Evolutionary conservation across 495 filamentous ascomycete species (phyloP).

Genomic region (Penicillium soppii): DNA sequence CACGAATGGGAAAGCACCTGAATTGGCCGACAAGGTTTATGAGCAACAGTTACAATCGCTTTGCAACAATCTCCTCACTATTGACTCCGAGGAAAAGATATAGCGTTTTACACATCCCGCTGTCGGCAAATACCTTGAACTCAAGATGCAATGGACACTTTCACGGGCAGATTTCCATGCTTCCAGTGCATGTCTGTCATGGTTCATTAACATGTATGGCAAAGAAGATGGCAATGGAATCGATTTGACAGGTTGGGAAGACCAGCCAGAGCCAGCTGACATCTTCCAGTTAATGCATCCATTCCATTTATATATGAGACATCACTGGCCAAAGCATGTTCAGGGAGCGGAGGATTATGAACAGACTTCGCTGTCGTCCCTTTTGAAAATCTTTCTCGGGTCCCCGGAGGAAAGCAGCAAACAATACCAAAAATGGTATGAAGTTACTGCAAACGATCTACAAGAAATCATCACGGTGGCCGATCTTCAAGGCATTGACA

Average conservation of each 20-base stretch:
- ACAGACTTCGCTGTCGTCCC: conserved; percentile 6
- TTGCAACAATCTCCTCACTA: conserved; percentile 28
- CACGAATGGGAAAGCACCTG: neutral
- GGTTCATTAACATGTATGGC: neutral
- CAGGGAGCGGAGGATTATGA: conserved; percentile 10
- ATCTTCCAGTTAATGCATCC: conserved; percentile 5
- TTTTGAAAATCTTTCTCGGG: conserved; percentile 31
- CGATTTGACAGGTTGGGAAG: neutral
- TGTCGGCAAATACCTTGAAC: conserved; percentile 28
- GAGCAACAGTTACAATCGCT: conserved; percentile 23
- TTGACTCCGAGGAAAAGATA: conserved; percentile 23
- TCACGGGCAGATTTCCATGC: conserved; percentile 10
- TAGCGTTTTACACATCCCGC: conserved; percentile 35
- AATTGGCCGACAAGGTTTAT: conserved; percentile 8
- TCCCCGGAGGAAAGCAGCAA: conserved; percentile 23
- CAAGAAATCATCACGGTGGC: neutral
- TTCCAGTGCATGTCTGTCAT: conserved; percentile 14
- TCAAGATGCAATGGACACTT: conserved; percentile 1
- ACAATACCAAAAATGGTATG: conserved; percentile 29
- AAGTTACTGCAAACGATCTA: neutral
- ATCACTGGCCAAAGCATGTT: conserved; percentile 27
- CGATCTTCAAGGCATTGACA: neutral
- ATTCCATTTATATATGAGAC: conserved; percentile 23
- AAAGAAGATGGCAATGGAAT: neutral
- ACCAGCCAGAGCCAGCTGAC: neutral